phyloP scores from a whole-genome alignment of 305 asterid species.

The Solanum hybrid region DNA sequence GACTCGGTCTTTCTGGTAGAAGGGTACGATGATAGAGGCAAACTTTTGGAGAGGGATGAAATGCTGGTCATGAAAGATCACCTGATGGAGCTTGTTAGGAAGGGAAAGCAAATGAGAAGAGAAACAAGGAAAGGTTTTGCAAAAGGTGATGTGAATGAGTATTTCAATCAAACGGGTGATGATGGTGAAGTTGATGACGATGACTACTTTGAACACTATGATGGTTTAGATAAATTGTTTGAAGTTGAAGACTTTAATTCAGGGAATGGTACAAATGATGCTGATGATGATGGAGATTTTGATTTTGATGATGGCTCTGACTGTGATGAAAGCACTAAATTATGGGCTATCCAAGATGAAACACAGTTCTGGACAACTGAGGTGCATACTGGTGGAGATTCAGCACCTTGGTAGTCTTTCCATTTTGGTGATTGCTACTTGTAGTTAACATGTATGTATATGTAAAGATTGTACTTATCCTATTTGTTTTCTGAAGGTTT shows the following conservation, averaged over 20 bases:
- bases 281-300: not conserved
- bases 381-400: slow-evolving; percentile 14
- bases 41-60: slow-evolving; percentile 11
- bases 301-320: slow-evolving; percentile 12
- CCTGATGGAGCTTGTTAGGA: slow-evolving; percentile 48
- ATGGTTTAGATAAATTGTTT: slow-evolving; percentile 73
- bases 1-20: slow-evolving; percentile 87
- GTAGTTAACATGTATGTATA: not conserved
- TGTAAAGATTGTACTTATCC: not conserved
- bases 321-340: slow-evolving; percentile 13
- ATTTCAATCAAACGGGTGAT: not conserved
- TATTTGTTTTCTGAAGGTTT: not conserved
- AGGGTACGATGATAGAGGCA: slow-evolving; percentile 60
- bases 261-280: not conserved
- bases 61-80: slow-evolving; percentile 41
- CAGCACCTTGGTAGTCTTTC: slow-evolving; percentile 46
- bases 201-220: slow-evolving; percentile 33
- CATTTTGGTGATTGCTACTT: not conserved
- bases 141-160: slow-evolving; percentile 2
- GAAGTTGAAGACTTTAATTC: slow-evolving; percentile 24
- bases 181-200: slow-evolving; percentile 13
- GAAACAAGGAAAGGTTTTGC: slow-evolving; percentile 37
- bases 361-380: slow-evolving; percentile 55
- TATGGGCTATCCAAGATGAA: slow-evolving; percentile 13
- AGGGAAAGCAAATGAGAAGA: slow-evolving; percentile 67